These are phyloP conservation scores for Ceratopteris richardii DNA, from an alignment of 75 land plant species.

Conservation along the genomic window DNA sequence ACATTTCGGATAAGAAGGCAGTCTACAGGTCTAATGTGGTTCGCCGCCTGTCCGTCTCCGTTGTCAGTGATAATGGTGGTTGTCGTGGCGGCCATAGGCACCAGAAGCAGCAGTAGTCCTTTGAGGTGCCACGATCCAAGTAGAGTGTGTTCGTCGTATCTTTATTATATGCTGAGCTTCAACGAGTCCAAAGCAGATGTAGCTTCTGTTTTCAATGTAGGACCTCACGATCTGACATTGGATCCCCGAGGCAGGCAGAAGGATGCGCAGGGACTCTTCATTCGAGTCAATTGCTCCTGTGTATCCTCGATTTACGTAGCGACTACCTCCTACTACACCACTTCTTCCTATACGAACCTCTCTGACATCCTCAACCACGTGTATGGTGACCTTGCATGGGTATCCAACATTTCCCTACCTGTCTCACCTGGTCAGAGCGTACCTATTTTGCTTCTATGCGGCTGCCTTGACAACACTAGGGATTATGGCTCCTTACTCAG, in stretches of 20 bases:
- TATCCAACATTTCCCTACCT: constrained; percentile 17
- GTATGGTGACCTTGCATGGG: constrained; percentile 37
- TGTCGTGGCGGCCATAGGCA: no score
- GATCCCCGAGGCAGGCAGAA: constrained; percentile 8
- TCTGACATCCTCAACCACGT: constrained; percentile 18
- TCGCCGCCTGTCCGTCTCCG: no score
- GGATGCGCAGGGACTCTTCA: constrained; percentile 17
- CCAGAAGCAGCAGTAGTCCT: constrained; percentile 22
- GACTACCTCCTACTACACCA: constrained; percentile 51
- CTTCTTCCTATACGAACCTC: constrained; percentile 14
- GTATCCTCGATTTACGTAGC: constrained; percentile 29
- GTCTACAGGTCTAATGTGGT: no score
- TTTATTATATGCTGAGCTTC: constrained; percentile 32
- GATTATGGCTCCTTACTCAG: constrained; percentile 47
- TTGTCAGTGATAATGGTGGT: no score
- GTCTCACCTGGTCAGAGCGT: constrained; percentile 40
- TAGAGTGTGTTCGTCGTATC: constrained; percentile 53
- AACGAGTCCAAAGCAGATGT: constrained; percentile 30
- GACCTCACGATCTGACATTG: constrained; percentile 33
- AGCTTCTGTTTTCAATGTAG: constrained; percentile 57
- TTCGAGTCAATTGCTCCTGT: constrained; percentile 68
- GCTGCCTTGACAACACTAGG: constrained; percentile 68
- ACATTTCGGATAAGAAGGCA: no score
- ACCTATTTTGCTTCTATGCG: constrained; percentile 49
- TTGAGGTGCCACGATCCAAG: constrained; percentile 45